Evolutionary conservation across 495 filamentous ascomycete species (phyloP).

Genomic region (Penicillium malachiteum): DNA sequence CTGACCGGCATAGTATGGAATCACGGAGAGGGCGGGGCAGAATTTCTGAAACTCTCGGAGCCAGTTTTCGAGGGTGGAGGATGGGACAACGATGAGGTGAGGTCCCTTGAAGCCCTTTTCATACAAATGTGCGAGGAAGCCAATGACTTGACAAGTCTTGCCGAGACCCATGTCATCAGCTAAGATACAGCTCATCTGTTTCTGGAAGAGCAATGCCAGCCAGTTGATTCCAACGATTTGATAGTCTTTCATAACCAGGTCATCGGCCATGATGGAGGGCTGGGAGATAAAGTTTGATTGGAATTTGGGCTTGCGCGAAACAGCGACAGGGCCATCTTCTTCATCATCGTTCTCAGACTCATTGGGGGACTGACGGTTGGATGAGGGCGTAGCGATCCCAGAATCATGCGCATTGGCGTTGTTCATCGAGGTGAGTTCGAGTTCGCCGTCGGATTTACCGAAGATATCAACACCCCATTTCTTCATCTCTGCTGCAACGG

Average conservation of each 20-base stretch:
- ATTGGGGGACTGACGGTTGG: constrained; percentile 43
- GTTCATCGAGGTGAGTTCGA: constrained; percentile 64
- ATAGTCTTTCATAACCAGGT: constrained; percentile 80
- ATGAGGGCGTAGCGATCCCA: constrained; percentile 67
- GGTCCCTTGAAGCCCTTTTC: constrained; percentile 68
- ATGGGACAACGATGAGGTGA: constrained; percentile 86
- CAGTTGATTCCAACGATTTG: constrained; percentile 95
- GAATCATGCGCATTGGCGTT: constrained; percentile 57
- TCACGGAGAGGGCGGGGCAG: constrained; percentile 70
- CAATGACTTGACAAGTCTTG: constrained; percentile 95
- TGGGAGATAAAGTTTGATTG: constrained; percentile 57
- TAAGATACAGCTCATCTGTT: constrained; percentile 79
- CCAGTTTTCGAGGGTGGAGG: constrained; percentile 95
- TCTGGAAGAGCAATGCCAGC: constrained; percentile 76
- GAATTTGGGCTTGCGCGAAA: constrained; percentile 33
- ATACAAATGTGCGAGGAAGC: constrained; percentile 80
- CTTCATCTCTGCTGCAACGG: constrained; percentile 66
- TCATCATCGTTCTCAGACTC: constrained; percentile 47
- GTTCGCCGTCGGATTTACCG: constrained; percentile 63
- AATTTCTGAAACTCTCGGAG: constrained; percentile 85
- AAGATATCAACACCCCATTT: constrained; percentile 77
- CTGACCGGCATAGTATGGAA: constrained; percentile 76
- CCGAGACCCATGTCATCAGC: constrained; percentile 98
- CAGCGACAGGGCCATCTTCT: constrained; percentile 41
- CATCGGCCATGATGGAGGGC: constrained; percentile 69